Base-by-base conservation (phyloP, 2,329 filamentous ascomycete species). In the Reticulascus tulasneorum region DNA sequence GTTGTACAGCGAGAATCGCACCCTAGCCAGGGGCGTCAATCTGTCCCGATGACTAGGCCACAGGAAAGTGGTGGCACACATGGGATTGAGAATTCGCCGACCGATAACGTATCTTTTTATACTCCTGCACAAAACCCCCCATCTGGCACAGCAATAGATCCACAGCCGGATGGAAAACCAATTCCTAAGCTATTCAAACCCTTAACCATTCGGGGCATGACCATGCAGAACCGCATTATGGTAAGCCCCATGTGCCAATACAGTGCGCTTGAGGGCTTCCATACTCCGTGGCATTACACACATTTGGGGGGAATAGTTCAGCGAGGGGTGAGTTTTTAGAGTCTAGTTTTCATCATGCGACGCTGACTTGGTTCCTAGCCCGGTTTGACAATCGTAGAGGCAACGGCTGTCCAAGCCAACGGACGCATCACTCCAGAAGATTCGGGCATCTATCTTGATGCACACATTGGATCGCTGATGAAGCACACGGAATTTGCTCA, bases 371-470 rank as follows among this genome's bases (percentile, higher is more conserved):
- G n/a, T n/a, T n/a, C 25, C 25, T 16, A 29, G 62, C 49, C 85
- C 0, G 84, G 82, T 0, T 58, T 88, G 4, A 55, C 77, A 10
- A 73, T 84, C 41, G 58, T 86, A 12, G 85, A 89, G 59, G 82
- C 83, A 1, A 85, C 83, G 0, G 69, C 78, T 2, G 81, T 89
- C 0, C 66, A 74, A 2, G 60, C 82, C 0, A 72, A 83, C 45
- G 84, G 84, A 5, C 71, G 85, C 8, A 88, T 88, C 59, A 85
- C 84, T 0, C 84, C 83, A 0, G 68, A 85, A 45, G 77, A 84
- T 47, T 55, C 57, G 9, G 82, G 84, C 1, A 56, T 89, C 6
- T 89, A 84, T 84, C 71, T 79, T 33, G 84, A 89, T 52, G 73
- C 69, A 1, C 84, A 88, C 47, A 77, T 84, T 34, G 79, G 72